Conservation (phyloP, 805 yeast species). For the Sungouiella blattae region DNA sequence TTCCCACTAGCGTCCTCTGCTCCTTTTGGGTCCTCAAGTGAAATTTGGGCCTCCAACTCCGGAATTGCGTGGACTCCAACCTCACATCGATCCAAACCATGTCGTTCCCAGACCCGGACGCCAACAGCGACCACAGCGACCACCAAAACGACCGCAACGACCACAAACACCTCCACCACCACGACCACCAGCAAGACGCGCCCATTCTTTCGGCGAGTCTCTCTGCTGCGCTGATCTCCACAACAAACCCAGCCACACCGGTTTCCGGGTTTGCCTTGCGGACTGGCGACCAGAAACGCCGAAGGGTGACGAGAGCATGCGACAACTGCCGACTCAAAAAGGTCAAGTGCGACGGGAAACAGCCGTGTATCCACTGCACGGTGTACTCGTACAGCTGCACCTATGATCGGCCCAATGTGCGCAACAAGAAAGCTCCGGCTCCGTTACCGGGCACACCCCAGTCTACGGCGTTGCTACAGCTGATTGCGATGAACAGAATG, state of each 20-base stretch:
- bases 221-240: background rate
- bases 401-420: constrained; percentile 70
- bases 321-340: constrained; percentile 72
- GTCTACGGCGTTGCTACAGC: constrained; percentile 15
- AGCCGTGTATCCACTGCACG: constrained; percentile 80
- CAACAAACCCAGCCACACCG: background rate
- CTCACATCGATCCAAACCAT: too few relatives aligned
- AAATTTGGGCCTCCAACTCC: too few relatives aligned
- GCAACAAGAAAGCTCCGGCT: constrained; percentile 40
- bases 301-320: constrained; percentile 72
- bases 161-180: too few relatives aligned
- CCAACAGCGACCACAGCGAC: too few relatives aligned
- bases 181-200: too few relatives aligned
- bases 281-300: constrained; percentile 42
- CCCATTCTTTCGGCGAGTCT: too few relatives aligned
- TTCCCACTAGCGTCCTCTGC: too few relatives aligned
- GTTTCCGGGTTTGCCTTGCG: too few relatives aligned
- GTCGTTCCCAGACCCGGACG: too few relatives aligned
- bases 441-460: constrained; percentile 15
- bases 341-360: constrained; percentile 76
- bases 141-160: too few relatives aligned
- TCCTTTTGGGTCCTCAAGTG: too few relatives aligned
- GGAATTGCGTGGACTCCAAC: too few relatives aligned
- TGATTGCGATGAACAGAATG: constrained; percentile 13
- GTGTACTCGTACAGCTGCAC: constrained; percentile 84